A percentile compares a stretch with the other conserved stretches of the same genome.
Conservation (phyloP, 345 rosid genomes). For the Ricinus communis region DNA sequence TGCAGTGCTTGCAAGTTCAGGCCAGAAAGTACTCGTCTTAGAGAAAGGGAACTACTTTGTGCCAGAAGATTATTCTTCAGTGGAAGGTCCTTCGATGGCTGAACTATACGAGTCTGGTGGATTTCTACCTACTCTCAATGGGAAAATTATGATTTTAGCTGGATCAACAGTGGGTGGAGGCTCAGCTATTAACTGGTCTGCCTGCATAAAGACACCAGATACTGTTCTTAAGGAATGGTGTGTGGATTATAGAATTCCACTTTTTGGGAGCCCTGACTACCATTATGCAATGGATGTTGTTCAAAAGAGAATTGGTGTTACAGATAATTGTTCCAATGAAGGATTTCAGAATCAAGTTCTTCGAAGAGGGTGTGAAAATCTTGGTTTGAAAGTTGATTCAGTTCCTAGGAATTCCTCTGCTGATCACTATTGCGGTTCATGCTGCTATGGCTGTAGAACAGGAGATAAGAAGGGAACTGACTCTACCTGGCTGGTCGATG, state of each 20-base stretch:
- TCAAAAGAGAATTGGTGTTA: slow-evolving; percentile 51
- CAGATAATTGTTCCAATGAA: slow-evolving; percentile 42
- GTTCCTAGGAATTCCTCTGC: slow-evolving; percentile 52
- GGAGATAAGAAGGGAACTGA: slow-evolving; percentile 67
- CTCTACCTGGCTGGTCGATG: slow-evolving; percentile 67
- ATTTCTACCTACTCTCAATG: slow-evolving; percentile 42
- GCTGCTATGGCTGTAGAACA: slow-evolving; percentile 55
- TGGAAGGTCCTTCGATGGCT: slow-evolving; percentile 63
- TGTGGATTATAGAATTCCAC: slow-evolving; percentile 39
- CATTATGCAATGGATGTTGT: slow-evolving; percentile 54
- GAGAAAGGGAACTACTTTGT: slow-evolving; percentile 73
- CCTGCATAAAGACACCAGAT: slow-evolving; percentile 51
- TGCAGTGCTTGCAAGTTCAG: slow-evolving; percentile 60
- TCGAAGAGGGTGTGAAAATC: slow-evolving; percentile 63
- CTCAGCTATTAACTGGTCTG: slow-evolving; percentile 67
- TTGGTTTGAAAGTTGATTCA: slow-evolving; percentile 46
- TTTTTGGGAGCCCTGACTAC: slow-evolving; percentile 43
- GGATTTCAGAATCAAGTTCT: slow-evolving; percentile 68
- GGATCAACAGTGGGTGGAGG: slow-evolving; percentile 74
- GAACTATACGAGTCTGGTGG: slow-evolving; percentile 54
- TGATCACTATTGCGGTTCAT: slow-evolving; percentile 63
- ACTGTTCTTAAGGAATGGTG: slow-evolving; percentile 58
- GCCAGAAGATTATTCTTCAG: slow-evolving; percentile 47
- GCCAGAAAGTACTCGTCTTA: slow-evolving; percentile 54
- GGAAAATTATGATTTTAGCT: slow-evolving; percentile 45